These are phyloP conservation scores for Ophiostoma pallidulum DNA, from an alignment of 2,329 filamentous ascomycete genomes.

Conservation along the genomic window DNA sequence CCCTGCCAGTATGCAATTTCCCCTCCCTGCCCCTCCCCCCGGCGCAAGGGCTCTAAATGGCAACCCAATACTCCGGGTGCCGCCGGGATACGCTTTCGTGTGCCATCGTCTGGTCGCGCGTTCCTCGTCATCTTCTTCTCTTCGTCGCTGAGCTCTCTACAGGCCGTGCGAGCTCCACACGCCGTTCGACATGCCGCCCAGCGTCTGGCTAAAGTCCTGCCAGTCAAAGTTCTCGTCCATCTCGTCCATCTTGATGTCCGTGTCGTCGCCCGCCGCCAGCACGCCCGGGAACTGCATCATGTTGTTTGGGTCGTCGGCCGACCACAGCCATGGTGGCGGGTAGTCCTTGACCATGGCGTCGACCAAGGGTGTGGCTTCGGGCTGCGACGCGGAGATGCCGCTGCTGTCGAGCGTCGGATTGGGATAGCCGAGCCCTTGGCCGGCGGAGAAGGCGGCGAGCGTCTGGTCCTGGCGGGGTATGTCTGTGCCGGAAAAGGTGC, in stretches of 20 bases:
- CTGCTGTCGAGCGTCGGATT: too few relatives aligned
- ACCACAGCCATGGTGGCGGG: conserved; percentile 47
- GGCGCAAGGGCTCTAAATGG: too few relatives aligned
- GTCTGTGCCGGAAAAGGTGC: conserved; percentile 8
- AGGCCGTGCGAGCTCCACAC: conserved; percentile 18
- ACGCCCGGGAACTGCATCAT: conserved; percentile 12
- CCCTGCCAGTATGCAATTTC: too few relatives aligned
- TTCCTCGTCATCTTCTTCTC: too few relatives aligned
- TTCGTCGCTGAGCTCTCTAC: neutral
- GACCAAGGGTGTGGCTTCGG: conserved; percentile 15
- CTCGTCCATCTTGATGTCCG: conserved; percentile 28
- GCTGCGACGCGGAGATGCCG: neutral
- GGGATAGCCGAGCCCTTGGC: too few relatives aligned
- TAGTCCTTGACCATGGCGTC: conserved; percentile 38
- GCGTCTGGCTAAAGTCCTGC: conserved; percentile 29
- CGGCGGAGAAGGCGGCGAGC: conserved; percentile 12
- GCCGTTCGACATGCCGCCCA: conserved; percentile 22
- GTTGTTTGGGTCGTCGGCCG: conserved; percentile 22
- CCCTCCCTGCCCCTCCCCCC: too few relatives aligned
- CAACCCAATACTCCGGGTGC: too few relatives aligned
- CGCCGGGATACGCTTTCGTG: too few relatives aligned
- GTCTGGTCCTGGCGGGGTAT: conserved; percentile 17
- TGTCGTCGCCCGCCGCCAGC: conserved; percentile 21
- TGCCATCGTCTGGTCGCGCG: too few relatives aligned
- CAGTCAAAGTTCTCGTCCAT: conserved; percentile 31